Evolutionary conservation across 257 asterid genomes (phyloP).

Genomic region (Nyctanthes arbortristis): DNA sequence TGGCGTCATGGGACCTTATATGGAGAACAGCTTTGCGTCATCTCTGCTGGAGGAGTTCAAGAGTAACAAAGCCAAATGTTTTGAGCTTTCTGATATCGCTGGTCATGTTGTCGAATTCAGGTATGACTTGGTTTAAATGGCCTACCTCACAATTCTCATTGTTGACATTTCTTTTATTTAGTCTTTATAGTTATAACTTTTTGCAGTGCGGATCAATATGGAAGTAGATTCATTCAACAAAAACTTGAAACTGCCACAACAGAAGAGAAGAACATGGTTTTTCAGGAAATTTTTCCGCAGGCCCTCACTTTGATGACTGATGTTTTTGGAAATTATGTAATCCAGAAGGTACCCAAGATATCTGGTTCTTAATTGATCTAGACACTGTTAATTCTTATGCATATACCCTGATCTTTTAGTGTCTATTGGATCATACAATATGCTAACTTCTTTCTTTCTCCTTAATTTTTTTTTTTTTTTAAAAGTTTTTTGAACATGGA

Average conservation of each 20-base stretch:
- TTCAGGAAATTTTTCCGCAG: conserved; percentile 82
- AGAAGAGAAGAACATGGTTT: conserved; percentile 90
- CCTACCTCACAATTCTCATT: not conserved
- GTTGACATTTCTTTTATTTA: conserved; percentile 23
- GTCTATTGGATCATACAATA: conserved; percentile 7
- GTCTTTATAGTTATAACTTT: conserved; percentile 11
- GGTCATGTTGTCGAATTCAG: conserved; percentile 97
- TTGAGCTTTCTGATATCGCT: conserved; percentile 83
- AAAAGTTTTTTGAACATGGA: conserved; percentile 98
- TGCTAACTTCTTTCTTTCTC: conserved; percentile 28
- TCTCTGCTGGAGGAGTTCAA: conserved; percentile 93
- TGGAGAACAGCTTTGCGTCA: conserved; percentile 65
- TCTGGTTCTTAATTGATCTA: not conserved
- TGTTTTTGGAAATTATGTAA: conserved; percentile 92
- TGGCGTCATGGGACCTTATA: conserved; percentile 64
- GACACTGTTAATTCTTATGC: not conserved
- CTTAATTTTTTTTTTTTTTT: too few relatives aligned
- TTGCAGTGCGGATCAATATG: conserved; percentile 86
- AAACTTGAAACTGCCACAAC: conserved; percentile 91
- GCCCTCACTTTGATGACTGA: conserved; percentile 89
- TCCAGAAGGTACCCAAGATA: conserved; percentile 69
- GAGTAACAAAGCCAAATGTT: conserved; percentile 80
- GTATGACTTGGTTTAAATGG: conserved; percentile 31
- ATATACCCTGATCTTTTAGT: conserved; percentile 10
- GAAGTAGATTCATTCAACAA: conserved; percentile 96